A percentile compares a stretch with the other conserved stretches of the same genome.
Evolutionary conservation across 108 stramenopile genomes (phyloP).

Genomic region (Cyclotella atomus): DNA sequence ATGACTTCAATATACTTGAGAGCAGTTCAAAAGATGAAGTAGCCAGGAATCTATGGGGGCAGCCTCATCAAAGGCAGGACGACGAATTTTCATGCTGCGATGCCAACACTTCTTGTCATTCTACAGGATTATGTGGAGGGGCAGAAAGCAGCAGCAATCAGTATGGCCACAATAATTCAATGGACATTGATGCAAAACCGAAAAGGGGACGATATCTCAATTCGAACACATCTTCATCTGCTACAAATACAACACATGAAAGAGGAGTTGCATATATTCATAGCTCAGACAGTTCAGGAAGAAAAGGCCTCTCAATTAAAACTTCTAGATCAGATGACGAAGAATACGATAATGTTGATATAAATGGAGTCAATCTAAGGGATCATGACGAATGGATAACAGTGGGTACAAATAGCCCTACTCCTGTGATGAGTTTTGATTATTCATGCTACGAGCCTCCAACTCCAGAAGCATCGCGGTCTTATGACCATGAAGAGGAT

Average conservation of each 20-base stretch:
- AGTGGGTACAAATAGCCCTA: constrained; percentile 26
- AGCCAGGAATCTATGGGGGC: neutral
- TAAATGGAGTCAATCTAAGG: neutral
- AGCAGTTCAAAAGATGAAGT: neutral
- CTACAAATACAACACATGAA: neutral
- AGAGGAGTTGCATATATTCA: neutral
- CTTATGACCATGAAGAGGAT: neutral
- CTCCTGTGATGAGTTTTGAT: constrained; percentile 48
- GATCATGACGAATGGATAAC: neutral
- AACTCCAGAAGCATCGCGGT: constrained; percentile 28
- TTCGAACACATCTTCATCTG: too few relatives aligned
- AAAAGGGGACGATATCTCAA: too few relatives aligned
- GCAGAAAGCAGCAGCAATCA: neutral
- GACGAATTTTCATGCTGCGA: neutral
- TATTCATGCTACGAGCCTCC: constrained; percentile 43
- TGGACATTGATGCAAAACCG: too few relatives aligned
- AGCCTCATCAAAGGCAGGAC: neutral
- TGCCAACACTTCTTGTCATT: neutral
- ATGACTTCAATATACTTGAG: neutral
- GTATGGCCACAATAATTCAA: neutral
- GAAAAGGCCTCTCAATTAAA: neutral
- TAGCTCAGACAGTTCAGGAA: neutral
- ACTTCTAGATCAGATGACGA: constrained; percentile 7
- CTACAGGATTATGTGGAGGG: neutral
- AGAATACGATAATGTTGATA: constrained; percentile 14